Conservation (phyloP, 192 early-diverging fungal genomes). For the Helicostylum pulchrum region DNA sequence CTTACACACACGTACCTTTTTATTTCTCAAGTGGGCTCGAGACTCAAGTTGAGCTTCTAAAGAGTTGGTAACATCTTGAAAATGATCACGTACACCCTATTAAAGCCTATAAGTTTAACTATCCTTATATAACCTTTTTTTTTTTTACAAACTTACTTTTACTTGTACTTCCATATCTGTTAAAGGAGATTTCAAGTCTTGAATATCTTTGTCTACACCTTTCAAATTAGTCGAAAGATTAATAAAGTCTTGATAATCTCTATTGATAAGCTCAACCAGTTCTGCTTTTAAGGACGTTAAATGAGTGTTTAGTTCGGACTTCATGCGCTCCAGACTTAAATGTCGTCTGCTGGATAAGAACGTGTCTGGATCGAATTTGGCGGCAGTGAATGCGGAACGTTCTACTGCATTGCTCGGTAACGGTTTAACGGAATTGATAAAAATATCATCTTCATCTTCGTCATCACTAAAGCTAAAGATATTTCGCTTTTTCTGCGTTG, state of each 20-base stretch:
- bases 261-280: slow-evolving; percentile 75
- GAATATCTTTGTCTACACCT: slow-evolving; percentile 66
- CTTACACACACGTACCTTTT: slow-evolving; percentile 48
- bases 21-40: slow-evolving; percentile 62
- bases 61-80: slow-evolving; percentile 50
- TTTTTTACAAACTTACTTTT: slow-evolving; percentile 38
- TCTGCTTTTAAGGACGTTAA: slow-evolving; percentile 65
- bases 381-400: slow-evolving; percentile 24
- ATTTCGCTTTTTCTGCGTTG: not conserved
- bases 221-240: slow-evolving; percentile 75
- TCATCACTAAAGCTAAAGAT: slow-evolving; percentile 28
- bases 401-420: slow-evolving; percentile 33
- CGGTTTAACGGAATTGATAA: slow-evolving; percentile 18
- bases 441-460: slow-evolving; percentile 23
- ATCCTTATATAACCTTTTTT: not conserved
- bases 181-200: slow-evolving; percentile 56
- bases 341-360: slow-evolving; percentile 66
- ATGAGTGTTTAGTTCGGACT: slow-evolving; percentile 54
- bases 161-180: slow-evolving; percentile 59
- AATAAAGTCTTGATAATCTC: slow-evolving; percentile 80
- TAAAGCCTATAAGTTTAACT: not conserved
- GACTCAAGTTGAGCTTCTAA: slow-evolving; percentile 60
- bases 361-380: slow-evolving; percentile 53
- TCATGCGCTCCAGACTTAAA: slow-evolving; percentile 63
- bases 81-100: slow-evolving; percentile 48